Evolutionary conservation across 768 basidiomycete species (phyloP), one percentile per base, ranked within the genome.

Genomic region (Psilocybe cubensis): DNA sequence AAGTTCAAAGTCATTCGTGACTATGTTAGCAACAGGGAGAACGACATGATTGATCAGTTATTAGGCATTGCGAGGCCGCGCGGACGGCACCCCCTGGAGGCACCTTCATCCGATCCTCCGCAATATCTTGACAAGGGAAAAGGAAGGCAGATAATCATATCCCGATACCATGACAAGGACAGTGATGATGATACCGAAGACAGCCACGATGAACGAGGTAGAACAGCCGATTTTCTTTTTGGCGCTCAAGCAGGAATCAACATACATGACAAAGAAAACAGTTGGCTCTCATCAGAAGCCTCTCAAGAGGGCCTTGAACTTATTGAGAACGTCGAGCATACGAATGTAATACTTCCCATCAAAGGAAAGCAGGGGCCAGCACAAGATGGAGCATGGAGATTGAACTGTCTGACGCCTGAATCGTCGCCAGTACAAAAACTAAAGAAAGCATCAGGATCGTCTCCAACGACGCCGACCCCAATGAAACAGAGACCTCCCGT

Each of bases 201-300:
- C 35, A 75, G 74, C 43, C 82, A 83, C 42, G 81, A 82, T 45
- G 83, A 79, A n/a, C 78, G 80, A 18, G 84, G 78, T 14, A 73
- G 77, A 50, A 86, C 83, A 6, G 86, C 87, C 0, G 81, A 87
- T 61, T 57, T 67, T 3, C 65, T 89, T 3, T 90, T 88, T 57
- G 84, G 80, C 0, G 62, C 66, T 1, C 68, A 73, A 10, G 74
- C 76, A 3, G 73, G 74, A 2, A 68, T 77, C 2, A 68, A 71
- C 20, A 43, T 60, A 23, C 49, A 57, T 11, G 73, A 70, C 47
- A 70, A 72, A 48, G 69, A 73, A 54, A 68, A 72, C 52, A 57
- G 73, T 72, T 73, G 72, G 69, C 38, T 63, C 7, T 65, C 68
- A 11, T 70, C 72, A 1, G 66, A 61, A 24, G 28, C 64, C 31